Conservation (phyloP, 176 grass and related monocot genomes). For the Triticum monococcum region DNA sequence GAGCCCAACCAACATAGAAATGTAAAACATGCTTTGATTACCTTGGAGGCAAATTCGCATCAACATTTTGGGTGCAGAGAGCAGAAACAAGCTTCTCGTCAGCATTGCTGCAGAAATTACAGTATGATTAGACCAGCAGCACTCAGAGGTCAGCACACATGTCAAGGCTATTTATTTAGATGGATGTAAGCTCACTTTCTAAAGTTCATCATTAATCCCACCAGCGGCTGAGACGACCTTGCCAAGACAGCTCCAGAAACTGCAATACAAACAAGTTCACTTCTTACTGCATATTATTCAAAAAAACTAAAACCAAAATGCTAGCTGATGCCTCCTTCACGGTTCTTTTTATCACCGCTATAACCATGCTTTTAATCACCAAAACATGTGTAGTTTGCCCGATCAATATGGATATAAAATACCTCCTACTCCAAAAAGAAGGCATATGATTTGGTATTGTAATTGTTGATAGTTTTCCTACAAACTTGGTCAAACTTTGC, state of each 20-base stretch:
- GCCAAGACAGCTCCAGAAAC: conserved; percentile 95
- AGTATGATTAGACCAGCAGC: conserved; percentile 24
- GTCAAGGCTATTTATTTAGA: conserved; percentile 25
- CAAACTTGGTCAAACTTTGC: not conserved
- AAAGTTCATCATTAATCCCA: conserved; percentile 92
- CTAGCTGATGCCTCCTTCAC: not conserved
- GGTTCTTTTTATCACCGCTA: not conserved
- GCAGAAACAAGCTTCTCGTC: conserved; percentile 95
- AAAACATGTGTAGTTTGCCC: not conserved
- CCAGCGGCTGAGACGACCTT: conserved; percentile 93
- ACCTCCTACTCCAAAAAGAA: not conserved
- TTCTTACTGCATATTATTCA: conserved; percentile 2
- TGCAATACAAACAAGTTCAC: conserved; percentile 31
- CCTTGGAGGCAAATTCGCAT: conserved; percentile 48
- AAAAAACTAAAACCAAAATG: conserved; percentile 22
- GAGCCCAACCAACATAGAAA: conserved; percentile 8
- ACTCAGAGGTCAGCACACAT: conserved; percentile 21
- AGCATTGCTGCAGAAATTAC: conserved; percentile 62
- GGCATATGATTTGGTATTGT: too few species aligned
- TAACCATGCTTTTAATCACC: conserved; percentile 9
- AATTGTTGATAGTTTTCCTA: too few species aligned
- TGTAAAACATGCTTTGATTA: conserved; percentile 29
- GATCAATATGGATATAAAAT: conserved; percentile 16
- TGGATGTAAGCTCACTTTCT: conserved; percentile 74
- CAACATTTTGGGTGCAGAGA: conserved; percentile 51